Evolutionary conservation across 768 basidiomycete species (phyloP), one percentile per base, ranked within the genome.

Genomic region (Heimioporus sp.): DNA sequence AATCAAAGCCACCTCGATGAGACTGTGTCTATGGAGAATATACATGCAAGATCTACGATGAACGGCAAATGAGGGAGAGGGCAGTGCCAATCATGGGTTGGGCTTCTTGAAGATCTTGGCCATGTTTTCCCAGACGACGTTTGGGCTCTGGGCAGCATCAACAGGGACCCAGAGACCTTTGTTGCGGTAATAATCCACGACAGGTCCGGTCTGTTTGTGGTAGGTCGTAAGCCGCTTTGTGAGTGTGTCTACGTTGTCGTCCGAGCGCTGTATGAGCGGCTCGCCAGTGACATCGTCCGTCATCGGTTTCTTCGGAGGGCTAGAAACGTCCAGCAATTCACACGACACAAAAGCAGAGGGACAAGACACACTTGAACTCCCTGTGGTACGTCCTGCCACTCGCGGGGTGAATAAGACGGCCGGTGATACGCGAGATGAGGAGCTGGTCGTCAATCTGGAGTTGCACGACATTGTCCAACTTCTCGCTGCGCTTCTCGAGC

Each of bases 261-360:
- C 97, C 10, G 94, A 93, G 56, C 97, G 89, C 71, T 98, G 96
- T 64, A 96, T 87, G 59, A 99, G 83, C 35, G 93, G 91, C 73
- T 99, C 96, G 52, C 97, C 97, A 4, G 94, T 90, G 34, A 90
- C 76, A 70, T 99, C 97, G 73, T 99, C 97, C 17, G 79, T 79
- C 79, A 92, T 88, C n/a, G 85, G 63, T 73, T 97, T 98, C 80
- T 98, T 98, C 30, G 97, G 97, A 6, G 97, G 97, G 74, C 95
- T 99, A 67, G 54, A 59, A 8, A 43, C 24, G 24, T 28, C 24
- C 24, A 34, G 32, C 13, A 6, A 51, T 37, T 24, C 54, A 21
- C 55, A 57, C 45, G 56, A 47, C 40, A 54, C 20, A 59, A 41
- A 41, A 38, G 43, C 31, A 21, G 37, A 46, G n/a, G 20, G 41